phyloP scores from a whole-genome alignment of 371 early-diverging fungal genomes.

The Thermomucor indicae-seudaticae region DNA sequence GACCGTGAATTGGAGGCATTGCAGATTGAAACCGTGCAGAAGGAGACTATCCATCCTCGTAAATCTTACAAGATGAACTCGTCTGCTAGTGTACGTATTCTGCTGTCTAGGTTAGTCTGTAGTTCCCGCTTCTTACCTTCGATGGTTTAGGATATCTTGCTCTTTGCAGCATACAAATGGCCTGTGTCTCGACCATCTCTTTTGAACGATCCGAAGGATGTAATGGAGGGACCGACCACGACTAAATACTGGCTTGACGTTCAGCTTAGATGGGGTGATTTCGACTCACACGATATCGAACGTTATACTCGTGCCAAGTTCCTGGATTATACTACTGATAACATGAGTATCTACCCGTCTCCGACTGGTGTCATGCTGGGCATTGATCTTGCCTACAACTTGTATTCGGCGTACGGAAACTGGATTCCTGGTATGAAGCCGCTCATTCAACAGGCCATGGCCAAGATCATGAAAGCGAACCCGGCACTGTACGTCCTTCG shows the following conservation, averaged over 20 bases:
- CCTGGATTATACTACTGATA: slow-evolving; percentile 96
- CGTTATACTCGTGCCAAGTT: slow-evolving; percentile 98
- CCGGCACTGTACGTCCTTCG: slow-evolving; percentile 96
- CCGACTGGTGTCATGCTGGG: slow-evolving; percentile 97
- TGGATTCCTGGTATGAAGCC: slow-evolving; percentile 99
- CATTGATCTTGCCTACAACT: slow-evolving; percentile 96
- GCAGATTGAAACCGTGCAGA: slow-evolving; percentile 98
- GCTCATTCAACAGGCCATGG: slow-evolving; percentile 94
- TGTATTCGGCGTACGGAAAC: slow-evolving; percentile 89
- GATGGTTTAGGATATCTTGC: slow-evolving; percentile 83
- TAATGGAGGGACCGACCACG: slow-evolving; percentile 94
- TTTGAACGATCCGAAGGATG: slow-evolving; percentile 85
- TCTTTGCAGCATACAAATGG: slow-evolving; percentile 98
- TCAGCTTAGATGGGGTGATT: slow-evolving; percentile 99
- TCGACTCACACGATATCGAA: slow-evolving; percentile 97
- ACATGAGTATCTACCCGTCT: slow-evolving; percentile 97
- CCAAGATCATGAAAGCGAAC: slow-evolving; percentile 98
- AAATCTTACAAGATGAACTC: slow-evolving; percentile 99
- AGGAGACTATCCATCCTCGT: slow-evolving; percentile 98
- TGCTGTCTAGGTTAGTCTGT: background rate
- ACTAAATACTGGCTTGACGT: slow-evolving; percentile 98
- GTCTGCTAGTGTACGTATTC: slow-evolving; percentile 19
- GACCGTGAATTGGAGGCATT: slow-evolving; percentile 97
- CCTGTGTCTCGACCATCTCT: slow-evolving; percentile 93
- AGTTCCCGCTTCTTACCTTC: background rate